Base-by-base conservation (phyloP, 768 basidiomycete genomes). In the Xanthoconium stramineum region DNA sequence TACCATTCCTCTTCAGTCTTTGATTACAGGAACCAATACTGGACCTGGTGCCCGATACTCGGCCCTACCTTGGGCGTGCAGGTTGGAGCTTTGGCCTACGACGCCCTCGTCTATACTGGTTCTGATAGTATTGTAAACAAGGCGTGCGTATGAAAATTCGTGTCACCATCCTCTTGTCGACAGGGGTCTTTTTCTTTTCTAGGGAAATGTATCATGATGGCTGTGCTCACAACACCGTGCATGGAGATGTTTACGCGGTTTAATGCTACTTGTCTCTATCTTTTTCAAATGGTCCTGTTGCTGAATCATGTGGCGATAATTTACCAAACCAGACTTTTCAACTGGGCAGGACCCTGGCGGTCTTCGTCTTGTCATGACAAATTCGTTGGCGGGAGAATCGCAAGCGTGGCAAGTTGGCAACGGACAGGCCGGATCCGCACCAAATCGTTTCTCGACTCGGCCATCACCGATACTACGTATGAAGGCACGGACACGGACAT, bases 31-130 rank as follows among this genome's bases (percentile, higher is more conserved):
- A 80, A 76, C 62, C 86, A 89, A 55, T 89, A 88, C 63, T 89
- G 86, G 87, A 57, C 89, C 36, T 89, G 88, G 87, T 82, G 82
- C 61, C 82, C 85, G 3, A 63, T 86, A n/a, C 68, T 85, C 38
- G 84, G 73, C 2, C 81, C 85, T 10, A 79, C 87, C 64, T 58
- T 80, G 35, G 87, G 88, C 28, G 84, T 77, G 47, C 76, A 82
- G 55, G 65, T 71, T 6, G 88, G 82, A 13, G 74, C 76, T 5
- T 68, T 83, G 52, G 57, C 82, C 38, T 89, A 89, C 60, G 88
- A 89, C 61, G 43, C 72, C 3, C 73, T 85, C 58, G 52, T 88
- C 52, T 86, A 79, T 69, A 76, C 75, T 3, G 86, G 83, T 15
- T 61, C 75, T 5, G 84, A 86, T 52, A 80, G 78, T 49, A 63